Evolutionary conservation across 2,329 filamentous ascomycete genomes (phyloP).

Genomic region (Claviceps maximensis): DNA sequence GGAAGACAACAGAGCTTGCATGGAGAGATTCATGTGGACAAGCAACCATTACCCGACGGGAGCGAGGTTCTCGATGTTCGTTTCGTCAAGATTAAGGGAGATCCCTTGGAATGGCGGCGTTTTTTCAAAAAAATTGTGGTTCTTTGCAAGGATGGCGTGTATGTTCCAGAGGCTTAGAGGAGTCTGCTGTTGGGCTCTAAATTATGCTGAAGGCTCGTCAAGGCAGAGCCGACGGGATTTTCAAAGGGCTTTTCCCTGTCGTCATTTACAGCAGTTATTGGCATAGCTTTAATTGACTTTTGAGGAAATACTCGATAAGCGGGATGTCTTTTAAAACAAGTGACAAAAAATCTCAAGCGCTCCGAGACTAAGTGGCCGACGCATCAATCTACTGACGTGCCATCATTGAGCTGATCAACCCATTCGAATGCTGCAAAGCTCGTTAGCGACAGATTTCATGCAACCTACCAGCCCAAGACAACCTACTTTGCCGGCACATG

Average conservation of each 20-base stretch:
- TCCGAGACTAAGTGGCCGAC: not conserved
- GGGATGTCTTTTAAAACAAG: not conserved
- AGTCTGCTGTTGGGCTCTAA: not conserved
- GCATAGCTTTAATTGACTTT: not conserved
- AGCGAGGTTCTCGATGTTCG: slow-evolving; percentile 66
- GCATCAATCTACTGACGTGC: slow-evolving; percentile 13
- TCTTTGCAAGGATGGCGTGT: slow-evolving; percentile 75
- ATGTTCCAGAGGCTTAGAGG: slow-evolving; percentile 31
- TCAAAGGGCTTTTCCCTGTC: not conserved
- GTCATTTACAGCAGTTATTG: not conserved
- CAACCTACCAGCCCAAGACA: not conserved
- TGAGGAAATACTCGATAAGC: not conserved
- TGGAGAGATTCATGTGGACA: slow-evolving; percentile 64
- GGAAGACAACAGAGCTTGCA: slow-evolving; percentile 57
- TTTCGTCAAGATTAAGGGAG: slow-evolving; percentile 89
- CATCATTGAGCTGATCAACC: slow-evolving; percentile 23
- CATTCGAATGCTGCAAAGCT: slow-evolving; percentile 26
- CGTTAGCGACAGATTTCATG: not conserved
- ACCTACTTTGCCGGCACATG: slow-evolving; percentile 86
- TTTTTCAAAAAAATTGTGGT: slow-evolving; percentile 95
- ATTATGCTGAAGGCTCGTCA: not conserved
- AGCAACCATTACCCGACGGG: slow-evolving; percentile 40
- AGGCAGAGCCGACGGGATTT: not conserved
- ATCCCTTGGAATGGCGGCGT: slow-evolving; percentile 89
- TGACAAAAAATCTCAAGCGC: not conserved